phyloP scores from a whole-genome alignment of 306 rosid species.

The Cucumis melo region DNA sequence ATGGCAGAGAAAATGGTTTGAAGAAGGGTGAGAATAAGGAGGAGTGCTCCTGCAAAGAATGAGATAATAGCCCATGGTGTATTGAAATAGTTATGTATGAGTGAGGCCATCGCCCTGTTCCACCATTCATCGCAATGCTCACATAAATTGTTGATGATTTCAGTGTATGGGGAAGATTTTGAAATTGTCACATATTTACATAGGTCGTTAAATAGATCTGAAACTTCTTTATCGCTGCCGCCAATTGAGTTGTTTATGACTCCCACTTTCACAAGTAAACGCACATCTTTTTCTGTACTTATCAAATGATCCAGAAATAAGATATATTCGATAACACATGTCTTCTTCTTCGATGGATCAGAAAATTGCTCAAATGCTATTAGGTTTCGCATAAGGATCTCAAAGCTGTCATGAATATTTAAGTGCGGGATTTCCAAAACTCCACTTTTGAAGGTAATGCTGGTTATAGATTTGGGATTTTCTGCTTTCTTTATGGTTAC shows the following conservation, averaged over 20 bases:
- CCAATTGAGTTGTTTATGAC: neutral
- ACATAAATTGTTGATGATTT: neutral
- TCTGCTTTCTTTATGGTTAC: neutral
- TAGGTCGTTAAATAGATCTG: neutral
- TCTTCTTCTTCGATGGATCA: rapidly evolving
- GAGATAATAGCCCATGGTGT: neutral
- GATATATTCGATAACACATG: neutral
- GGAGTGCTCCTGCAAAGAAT: neutral
- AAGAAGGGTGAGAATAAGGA: neutral
- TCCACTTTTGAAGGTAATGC: neutral
- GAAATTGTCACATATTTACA: too few species aligned
- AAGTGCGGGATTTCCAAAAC: slow-evolving; percentile 6
- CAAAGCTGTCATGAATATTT: neutral
- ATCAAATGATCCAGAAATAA: neutral
- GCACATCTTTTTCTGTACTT: neutral
- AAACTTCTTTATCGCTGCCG: neutral
- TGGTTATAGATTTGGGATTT: neutral
- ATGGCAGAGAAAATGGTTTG: neutral
- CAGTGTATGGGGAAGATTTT: too few species aligned
- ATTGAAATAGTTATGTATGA: neutral
- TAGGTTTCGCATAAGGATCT: neutral
- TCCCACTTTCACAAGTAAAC: neutral
- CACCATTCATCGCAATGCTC: neutral
- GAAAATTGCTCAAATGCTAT: slow-evolving; percentile 18
- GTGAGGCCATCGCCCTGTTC: neutral